These are phyloP conservation scores for Crithidia thermophila DNA, from an alignment of 208 protist genomes.

Conservation along the genomic window DNA sequence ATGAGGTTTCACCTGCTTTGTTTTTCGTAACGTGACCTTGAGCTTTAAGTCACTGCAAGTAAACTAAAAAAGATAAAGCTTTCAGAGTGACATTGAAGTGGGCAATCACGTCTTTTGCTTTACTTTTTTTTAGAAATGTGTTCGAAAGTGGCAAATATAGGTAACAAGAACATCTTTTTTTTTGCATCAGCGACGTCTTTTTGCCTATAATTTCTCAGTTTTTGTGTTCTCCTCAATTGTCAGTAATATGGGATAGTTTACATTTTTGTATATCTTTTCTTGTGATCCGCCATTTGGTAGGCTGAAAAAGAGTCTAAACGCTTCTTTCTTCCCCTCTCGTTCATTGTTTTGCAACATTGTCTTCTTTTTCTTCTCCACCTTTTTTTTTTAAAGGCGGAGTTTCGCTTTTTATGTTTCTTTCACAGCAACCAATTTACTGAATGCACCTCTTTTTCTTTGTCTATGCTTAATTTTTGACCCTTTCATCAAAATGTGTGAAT, in stretches of 20 bases:
- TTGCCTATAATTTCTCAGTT: background rate
- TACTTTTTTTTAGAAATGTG: background rate
- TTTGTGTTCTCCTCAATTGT: background rate
- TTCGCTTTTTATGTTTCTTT: background rate
- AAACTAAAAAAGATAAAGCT: no score
- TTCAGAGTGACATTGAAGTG: no score
- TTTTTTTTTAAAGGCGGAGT: background rate
- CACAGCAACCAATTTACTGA: background rate
- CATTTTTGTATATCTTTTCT: conserved; percentile 7
- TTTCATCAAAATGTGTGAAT: background rate
- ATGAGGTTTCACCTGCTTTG: no score
- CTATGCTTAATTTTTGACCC: background rate
- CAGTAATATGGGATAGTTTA: background rate
- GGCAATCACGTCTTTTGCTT: background rate
- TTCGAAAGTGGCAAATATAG: no score
- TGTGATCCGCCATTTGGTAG: background rate
- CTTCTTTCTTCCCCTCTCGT: no score
- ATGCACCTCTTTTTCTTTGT: background rate
- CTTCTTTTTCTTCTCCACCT: background rate
- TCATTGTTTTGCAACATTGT: no score
- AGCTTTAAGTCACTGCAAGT: no score
- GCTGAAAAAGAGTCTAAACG: background rate
- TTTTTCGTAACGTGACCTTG: no score
- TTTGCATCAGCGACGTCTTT: no score
- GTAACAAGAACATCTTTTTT: background rate